phyloP scores from a whole-genome alignment of 78 protist genomes.

The Chrysochromulina parva region DNA sequence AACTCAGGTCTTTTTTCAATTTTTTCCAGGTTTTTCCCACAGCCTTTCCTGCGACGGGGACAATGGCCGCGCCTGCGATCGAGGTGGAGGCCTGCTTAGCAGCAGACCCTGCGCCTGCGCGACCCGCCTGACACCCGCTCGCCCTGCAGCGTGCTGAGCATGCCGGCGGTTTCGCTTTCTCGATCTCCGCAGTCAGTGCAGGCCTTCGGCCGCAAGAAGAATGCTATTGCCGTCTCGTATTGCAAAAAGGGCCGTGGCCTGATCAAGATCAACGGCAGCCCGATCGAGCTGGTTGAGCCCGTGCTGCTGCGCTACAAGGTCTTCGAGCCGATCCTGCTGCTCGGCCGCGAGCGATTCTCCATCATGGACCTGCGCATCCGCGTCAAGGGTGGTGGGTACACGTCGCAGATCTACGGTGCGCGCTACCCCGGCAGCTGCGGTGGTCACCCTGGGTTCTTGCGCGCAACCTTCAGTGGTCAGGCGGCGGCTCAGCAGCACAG shows the following conservation, averaged over 20 bases:
- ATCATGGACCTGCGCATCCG: slow-evolving; percentile 96
- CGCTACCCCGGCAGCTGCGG: not conserved
- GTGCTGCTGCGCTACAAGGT: slow-evolving; percentile 93
- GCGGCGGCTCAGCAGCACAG: too few relatives aligned
- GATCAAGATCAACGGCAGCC: slow-evolving; percentile 96
- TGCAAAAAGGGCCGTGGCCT: slow-evolving; percentile 92
- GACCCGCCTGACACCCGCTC: too few relatives aligned
- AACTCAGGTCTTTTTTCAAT: too few relatives aligned
- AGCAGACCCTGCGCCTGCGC: too few relatives aligned
- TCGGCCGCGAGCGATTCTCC: slow-evolving; percentile 88
- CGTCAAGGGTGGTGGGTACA: slow-evolving; percentile 98
- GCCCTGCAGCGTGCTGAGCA: too few relatives aligned
- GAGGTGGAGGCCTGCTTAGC: too few relatives aligned
- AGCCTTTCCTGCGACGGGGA: too few relatives aligned
- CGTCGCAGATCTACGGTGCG: slow-evolving; percentile 88
- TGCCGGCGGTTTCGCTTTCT: too few relatives aligned
- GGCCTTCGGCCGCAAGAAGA: slow-evolving; percentile 78
- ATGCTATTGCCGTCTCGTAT: slow-evolving; percentile 98
- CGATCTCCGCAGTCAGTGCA: slow-evolving; percentile 6
- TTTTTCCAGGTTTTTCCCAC: too few relatives aligned
- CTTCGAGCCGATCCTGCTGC: slow-evolving; percentile 94
- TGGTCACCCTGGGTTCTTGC: too few relatives aligned
- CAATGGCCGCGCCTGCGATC: too few relatives aligned
- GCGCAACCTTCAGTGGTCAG: too few relatives aligned
- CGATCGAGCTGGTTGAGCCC: slow-evolving; percentile 92